Evolutionary conservation across 2,329 filamentous ascomycete species (phyloP), one percentile per base, ranked within the genome.

Genomic region (Fusarium acutatum): DNA sequence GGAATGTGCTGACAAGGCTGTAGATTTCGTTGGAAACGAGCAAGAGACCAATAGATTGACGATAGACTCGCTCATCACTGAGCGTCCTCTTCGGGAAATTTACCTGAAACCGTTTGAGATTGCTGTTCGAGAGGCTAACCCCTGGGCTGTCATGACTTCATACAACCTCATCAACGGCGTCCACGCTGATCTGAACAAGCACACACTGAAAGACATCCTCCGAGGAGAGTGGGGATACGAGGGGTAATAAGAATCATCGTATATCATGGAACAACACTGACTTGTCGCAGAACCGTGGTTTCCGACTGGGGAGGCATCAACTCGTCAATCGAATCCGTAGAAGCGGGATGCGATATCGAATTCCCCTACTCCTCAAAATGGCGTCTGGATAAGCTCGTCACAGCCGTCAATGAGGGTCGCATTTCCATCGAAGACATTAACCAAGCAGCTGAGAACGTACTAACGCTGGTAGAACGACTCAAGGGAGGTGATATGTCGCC

Each of bases 91-190:
- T 34, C 86, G 92, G 34, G 92, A 94, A 78, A 84, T 94, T 2
- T 94, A 94, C 73, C 87, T 94, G n/a, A 89, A 90, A 50, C 92
- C 92, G 0, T 94, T 94, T 72, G 91, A 94, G 81, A 93, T 94
- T 77, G 91, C 91, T 1, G 84, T 94, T 43, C 86, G 91, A 49
- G 90, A 93, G 72, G 89, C 91, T 20, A 90, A 92, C 62, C 90
- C 91, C 6, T 92, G 90, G 90, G 90, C 90, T 10, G 80, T 93
- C 49, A 93, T 93, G 91, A 88, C 88, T 9, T 90, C 90, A 4
- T 93, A 93, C 77, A 93, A 93, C 74, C 83, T 91, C 35, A 81
- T 93, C 73, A 93, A 93, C 78, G 90, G 91, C 9, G 80, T 88
- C 9, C 89, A 91, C 73, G 86, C 88, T 11, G 77, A 79, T 18